phyloP scores from a whole-genome alignment of 2,329 filamentous ascomycete genomes.

The Verticillium tricorpus region DNA sequence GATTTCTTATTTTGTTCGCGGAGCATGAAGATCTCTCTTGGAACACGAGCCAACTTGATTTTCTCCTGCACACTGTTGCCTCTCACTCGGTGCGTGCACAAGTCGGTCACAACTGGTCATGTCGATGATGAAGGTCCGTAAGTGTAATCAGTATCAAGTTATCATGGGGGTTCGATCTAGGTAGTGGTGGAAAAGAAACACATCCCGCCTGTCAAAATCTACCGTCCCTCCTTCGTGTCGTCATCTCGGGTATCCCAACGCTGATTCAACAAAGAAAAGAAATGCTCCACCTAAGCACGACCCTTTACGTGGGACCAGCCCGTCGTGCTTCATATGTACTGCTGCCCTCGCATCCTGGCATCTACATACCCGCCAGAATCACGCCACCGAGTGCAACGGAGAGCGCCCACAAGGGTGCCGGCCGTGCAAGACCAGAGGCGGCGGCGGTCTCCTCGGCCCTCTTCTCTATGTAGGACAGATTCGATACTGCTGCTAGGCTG shows the following conservation, averaged over 20 bases:
- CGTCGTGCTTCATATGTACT: constrained; percentile 1
- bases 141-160: neutral
- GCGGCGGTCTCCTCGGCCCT: constrained; percentile 10
- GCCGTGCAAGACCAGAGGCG: neutral
- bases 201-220: neutral
- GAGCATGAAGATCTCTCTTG: neutral
- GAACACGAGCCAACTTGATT: neutral
- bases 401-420: constrained; percentile 3
- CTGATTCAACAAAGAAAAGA: neutral
- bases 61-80: neutral
- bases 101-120: no score
- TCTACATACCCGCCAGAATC: neutral
- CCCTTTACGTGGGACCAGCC: constrained; percentile 10
- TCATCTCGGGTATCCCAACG: constrained; percentile 14
- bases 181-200: constrained; percentile 7
- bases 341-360: neutral
- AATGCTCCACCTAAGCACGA: neutral
- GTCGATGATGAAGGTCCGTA: no score
- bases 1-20: neutral
- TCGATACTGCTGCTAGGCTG: constrained; percentile 13
- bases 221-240: constrained; percentile 1
- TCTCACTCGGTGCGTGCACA: no score
- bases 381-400: neutral
- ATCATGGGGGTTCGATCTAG: constrained; percentile 23
- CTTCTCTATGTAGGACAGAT: constrained; percentile 13